Base-by-base conservation (phyloP, 139 green algal genomes). In the Coelastrella sp. region DNA sequence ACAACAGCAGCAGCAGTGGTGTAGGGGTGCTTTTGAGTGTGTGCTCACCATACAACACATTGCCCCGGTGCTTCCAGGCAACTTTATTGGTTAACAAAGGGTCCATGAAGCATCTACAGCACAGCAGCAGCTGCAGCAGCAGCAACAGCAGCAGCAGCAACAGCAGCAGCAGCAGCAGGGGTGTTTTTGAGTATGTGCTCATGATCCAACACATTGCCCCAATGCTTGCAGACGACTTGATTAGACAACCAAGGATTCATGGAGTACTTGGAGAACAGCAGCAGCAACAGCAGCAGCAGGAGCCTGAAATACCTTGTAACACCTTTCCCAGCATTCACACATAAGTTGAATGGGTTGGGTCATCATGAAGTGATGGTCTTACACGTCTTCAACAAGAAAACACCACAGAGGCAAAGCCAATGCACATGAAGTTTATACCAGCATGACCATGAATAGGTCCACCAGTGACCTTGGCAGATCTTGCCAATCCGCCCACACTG, bases 61-160 rank as follows among this genome's bases (percentile, higher is more conserved):
- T 87, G 82, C 82, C 82, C 82, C 82, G 79, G 23, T 87, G 82
- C 0, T 71, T 68, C n/a, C 23, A 59, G 6, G 22, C 82, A 68
- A 87, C 82, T 65, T 87, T 23, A 5, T 77, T 79, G 7, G 82
- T 87, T 6, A 87, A 13, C 82, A 65, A 87, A 4, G 82, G 82
- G 14, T 64, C 82, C 82, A 87, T 87, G 47, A 87, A 87, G 32
- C 66, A 87, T 64, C 82, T 87, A 61, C 22, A 61, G 59, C 5
- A 22, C 54, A 66, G 16, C 57, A 85, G 56, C 10, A 47, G 11
- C n/a, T n/a, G n/a, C n/a, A n/a, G n/a, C n/a, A n/a, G n/a, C n/a
- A n/a, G 32, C 32, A 47, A 1, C 32, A 47, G 32, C 32, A 47
- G 32, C 32, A n/a, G n/a, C n/a, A n/a, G n/a, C n/a, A n/a, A n/a